Conservation (phyloP, 331 rosid genomes). For the Telfairia occidentalis region DNA sequence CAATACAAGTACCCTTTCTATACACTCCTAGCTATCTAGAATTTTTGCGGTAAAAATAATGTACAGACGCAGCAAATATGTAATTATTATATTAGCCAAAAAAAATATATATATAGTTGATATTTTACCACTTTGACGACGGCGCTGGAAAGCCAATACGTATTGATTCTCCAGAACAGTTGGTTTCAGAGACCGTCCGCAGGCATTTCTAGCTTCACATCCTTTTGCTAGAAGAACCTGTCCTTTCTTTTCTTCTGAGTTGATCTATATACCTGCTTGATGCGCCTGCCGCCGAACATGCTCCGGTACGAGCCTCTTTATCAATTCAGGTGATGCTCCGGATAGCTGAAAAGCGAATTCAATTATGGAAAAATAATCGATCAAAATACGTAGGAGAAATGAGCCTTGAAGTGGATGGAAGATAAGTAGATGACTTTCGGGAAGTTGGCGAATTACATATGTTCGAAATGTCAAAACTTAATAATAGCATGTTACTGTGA, state of each 20-base stretch:
- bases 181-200: not conserved
- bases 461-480: not conserved
- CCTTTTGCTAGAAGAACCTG: slow-evolving; percentile 24
- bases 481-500: too few species aligned
- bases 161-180: not conserved
- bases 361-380: not conserved
- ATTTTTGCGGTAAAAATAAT: slow-evolving; percentile 32
- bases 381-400: not conserved
- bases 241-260: slow-evolving; percentile 26
- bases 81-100: slow-evolving; percentile 19
- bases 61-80: slow-evolving; percentile 35
- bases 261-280: slow-evolving; percentile 39
- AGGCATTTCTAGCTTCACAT: slow-evolving; percentile 17
- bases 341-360: slow-evolving; percentile 35
- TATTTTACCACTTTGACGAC: slow-evolving; percentile 34
- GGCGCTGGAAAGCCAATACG: slow-evolving; percentile 31
- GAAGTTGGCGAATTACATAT: not conserved
- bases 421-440: not conserved
- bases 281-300: slow-evolving; percentile 60
- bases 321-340: slow-evolving; percentile 65
- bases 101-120: slow-evolving; percentile 37
- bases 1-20: slow-evolving; percentile 19
- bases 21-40: slow-evolving; percentile 24
- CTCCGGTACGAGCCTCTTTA: slow-evolving; percentile 75
- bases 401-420: not conserved